Conservation (phyloP, 2,329 filamentous ascomycete species). For the Hymenoscyphus occultus region DNA sequence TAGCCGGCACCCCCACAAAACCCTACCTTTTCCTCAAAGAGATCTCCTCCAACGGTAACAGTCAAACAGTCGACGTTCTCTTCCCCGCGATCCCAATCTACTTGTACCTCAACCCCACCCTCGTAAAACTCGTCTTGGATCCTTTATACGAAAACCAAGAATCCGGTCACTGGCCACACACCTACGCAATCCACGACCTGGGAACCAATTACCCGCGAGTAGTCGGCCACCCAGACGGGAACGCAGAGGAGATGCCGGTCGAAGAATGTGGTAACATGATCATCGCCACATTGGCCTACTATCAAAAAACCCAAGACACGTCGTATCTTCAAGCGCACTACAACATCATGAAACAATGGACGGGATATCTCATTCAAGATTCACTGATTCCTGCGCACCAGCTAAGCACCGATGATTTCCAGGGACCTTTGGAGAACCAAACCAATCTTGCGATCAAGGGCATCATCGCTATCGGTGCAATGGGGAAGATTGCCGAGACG, state of each 20-base stretch:
- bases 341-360: conserved; percentile 73
- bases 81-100: conserved; percentile 82
- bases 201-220: conserved; percentile 67
- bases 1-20: conserved; percentile 65
- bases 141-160: conserved; percentile 68
- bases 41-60: conserved; percentile 83
- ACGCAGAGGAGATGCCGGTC: conserved; percentile 73
- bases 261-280: conserved; percentile 83
- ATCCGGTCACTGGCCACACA: conserved; percentile 63
- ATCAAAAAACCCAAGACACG: conserved; percentile 52
- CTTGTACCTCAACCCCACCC: conserved; percentile 70
- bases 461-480: conserved; percentile 78
- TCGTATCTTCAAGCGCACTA: conserved; percentile 65
- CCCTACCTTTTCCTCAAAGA: conserved; percentile 84
- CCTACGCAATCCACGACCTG: conserved; percentile 71
- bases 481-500: conserved; percentile 66
- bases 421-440: conserved; percentile 72
- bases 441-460: conserved; percentile 82
- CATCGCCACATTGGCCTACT: conserved; percentile 74
- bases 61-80: conserved; percentile 85
- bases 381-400: conserved; percentile 73
- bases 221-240: conserved; percentile 65
- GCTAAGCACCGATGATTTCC: conserved; percentile 81
- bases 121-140: conserved; percentile 58
- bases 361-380: conserved; percentile 70